A percentile compares a stretch with the other conserved stretches of the same genome.
These are phyloP conservation scores for Mucor lusitanicus DNA, from an alignment of 371 early-diverging fungal species.

Conservation along the genomic window DNA sequence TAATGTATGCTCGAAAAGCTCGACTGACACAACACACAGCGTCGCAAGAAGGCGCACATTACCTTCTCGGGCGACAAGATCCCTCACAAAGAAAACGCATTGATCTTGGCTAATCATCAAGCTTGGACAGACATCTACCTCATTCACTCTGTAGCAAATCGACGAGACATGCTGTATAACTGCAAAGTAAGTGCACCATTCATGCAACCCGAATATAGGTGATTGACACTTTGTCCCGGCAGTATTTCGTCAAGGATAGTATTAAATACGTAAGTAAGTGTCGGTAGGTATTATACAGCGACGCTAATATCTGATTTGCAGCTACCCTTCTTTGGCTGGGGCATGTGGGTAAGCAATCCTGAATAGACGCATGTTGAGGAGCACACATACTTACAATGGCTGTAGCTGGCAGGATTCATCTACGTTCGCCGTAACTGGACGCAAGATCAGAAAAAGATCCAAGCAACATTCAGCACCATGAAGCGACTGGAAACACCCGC, in stretches of 20 bases:
- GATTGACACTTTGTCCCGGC: neutral
- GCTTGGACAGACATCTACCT: slow-evolving; percentile 70
- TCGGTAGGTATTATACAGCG: too few species aligned
- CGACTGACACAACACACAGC: neutral
- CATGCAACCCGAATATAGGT: neutral
- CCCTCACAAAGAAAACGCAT: slow-evolving; percentile 58
- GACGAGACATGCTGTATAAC: slow-evolving; percentile 65
- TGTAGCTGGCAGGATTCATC: slow-evolving; percentile 66
- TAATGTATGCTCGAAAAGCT: neutral
- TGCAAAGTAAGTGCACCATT: slow-evolving; percentile 54
- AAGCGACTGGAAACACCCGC: slow-evolving; percentile 62
- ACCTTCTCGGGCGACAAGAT: slow-evolving; percentile 68
- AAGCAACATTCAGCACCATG: slow-evolving; percentile 59
- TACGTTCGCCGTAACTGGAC: slow-evolving; percentile 72
- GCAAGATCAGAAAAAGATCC: slow-evolving; percentile 64
- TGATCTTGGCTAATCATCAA: slow-evolving; percentile 67
- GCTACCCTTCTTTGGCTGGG: slow-evolving; percentile 66
- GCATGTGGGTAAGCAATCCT: slow-evolving; percentile 55
- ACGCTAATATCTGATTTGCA: slow-evolving; percentile 6
- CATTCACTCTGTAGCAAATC: slow-evolving; percentile 63
- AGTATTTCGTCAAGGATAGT: slow-evolving; percentile 80
- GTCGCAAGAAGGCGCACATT: slow-evolving; percentile 58
- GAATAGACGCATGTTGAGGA: neutral
- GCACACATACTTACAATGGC: neutral
- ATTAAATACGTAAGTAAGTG: slow-evolving; percentile 59